Evolutionary conservation across 2,329 filamentous ascomycete species (phyloP).

Genomic region (Stromatinia cepivora): DNA sequence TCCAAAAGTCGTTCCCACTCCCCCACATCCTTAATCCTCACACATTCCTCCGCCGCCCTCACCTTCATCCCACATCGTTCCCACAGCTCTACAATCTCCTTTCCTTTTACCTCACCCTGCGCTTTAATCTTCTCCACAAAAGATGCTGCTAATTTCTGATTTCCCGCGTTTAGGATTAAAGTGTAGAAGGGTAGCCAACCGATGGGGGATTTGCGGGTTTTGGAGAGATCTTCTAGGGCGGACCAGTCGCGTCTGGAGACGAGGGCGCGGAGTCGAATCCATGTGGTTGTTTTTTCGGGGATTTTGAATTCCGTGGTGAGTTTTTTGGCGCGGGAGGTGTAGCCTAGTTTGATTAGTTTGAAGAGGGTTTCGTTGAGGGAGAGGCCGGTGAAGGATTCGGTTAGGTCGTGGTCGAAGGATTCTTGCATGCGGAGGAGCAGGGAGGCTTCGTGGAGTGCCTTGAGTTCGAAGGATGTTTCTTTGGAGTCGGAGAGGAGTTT

Average conservation of each 20-base stretch:
- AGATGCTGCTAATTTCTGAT: constrained; percentile 78
- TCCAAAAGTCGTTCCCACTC: constrained; percentile 71
- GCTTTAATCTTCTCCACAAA: constrained; percentile 99
- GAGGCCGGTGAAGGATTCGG: constrained; percentile 73
- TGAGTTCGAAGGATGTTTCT: constrained; percentile 72
- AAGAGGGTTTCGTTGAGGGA: constrained; percentile 91
- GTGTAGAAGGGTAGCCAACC: constrained; percentile 97
- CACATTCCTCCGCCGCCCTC: constrained; percentile 88
- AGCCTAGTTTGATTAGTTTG: constrained; percentile 78
- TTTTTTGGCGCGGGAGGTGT: constrained; percentile 82
- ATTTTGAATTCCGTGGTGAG: constrained; percentile 92
- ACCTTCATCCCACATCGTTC: constrained; percentile 89
- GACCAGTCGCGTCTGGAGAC: constrained; percentile 90
- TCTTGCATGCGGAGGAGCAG: constrained; percentile 85
- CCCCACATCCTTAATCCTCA: constrained; percentile 75
- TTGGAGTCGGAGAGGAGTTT: constrained; percentile 83
- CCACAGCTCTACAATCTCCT: constrained; percentile 68
- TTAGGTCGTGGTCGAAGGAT: constrained; percentile 79
- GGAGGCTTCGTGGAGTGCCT: constrained; percentile 75
- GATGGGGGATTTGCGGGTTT: constrained; percentile 81
- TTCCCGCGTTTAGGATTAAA: constrained; percentile 82
- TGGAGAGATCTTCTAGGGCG: constrained; percentile 83
- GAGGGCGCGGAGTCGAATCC: constrained; percentile 80
- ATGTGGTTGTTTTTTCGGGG: constrained; percentile 86
- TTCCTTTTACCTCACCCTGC: constrained; percentile 84